Evolutionary conservation across 1,284 basidiomycete species (phyloP).

Genomic region (Trichosporon sp.): DNA sequence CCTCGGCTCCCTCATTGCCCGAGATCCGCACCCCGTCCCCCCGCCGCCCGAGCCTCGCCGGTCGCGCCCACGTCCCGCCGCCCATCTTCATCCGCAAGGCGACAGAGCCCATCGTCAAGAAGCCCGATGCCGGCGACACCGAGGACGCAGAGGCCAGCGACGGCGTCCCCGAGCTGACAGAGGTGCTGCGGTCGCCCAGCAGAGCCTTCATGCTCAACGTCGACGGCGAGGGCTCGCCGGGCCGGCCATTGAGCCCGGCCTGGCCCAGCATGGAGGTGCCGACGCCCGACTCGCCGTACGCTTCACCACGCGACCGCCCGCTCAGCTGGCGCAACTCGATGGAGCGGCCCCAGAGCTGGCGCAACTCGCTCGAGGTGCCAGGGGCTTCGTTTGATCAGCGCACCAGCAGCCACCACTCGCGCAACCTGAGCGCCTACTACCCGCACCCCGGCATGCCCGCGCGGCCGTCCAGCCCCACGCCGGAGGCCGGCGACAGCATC

Average conservation of each 20-base stretch:
- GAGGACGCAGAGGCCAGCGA: conserved; percentile 1
- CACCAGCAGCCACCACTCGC: conserved; percentile 59
- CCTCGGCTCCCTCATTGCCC: background rate
- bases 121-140: background rate
- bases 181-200: background rate
- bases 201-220: conserved; percentile 2
- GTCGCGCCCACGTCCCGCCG: conserved; percentile 2
- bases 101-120: conserved; percentile 6
- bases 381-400: conserved; percentile 24
- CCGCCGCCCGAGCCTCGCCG: background rate
- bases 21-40: background rate
- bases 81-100: conserved; percentile 12
- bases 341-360: conserved; percentile 12
- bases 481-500: conserved; percentile 26
- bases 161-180: background rate
- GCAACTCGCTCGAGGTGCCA: conserved; percentile 14
- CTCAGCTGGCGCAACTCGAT: background rate
- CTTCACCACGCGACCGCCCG: background rate
- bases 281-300: background rate
- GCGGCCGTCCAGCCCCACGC: conserved; percentile 16
- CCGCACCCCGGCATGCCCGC: conserved; percentile 64
- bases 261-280: conserved; percentile 6
- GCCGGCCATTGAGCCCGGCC: background rate
- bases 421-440: conserved; percentile 86
- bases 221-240: background rate